phyloP scores from a whole-genome alignment of 345 rosid species.

The Raphanus raphanistrum region DNA sequence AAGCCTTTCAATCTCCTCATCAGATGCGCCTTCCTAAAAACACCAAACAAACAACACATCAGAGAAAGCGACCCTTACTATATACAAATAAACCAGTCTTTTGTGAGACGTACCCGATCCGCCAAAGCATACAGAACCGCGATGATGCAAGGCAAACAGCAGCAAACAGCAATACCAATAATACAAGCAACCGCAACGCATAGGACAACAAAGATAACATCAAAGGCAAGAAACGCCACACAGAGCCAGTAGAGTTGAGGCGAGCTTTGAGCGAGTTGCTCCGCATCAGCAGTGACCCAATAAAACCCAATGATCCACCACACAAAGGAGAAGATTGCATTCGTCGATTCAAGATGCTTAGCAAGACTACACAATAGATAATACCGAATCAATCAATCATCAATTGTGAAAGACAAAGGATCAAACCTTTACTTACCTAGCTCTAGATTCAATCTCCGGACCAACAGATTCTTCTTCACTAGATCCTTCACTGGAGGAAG shows the following conservation, averaged over 20 bases:
- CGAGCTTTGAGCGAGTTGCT: conserved; percentile 46
- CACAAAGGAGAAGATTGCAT: conserved; percentile 70
- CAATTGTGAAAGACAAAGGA: no score
- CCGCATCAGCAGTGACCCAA: conserved; percentile 66
- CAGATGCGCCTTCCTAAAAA: conserved; percentile 81
- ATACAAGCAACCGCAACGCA: conserved; percentile 74
- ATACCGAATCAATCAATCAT: background rate
- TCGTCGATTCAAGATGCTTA: conserved; percentile 63
- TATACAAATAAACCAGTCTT: background rate
- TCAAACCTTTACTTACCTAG: conserved; percentile 48
- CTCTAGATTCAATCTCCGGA: conserved; percentile 40
- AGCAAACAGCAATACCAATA: conserved; percentile 85
- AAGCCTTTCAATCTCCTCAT: conserved; percentile 66
- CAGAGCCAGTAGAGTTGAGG: conserved; percentile 90
- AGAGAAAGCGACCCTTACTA: background rate
- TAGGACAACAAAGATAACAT: conserved; percentile 71
- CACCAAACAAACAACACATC: background rate
- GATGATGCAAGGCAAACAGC: conserved; percentile 93
- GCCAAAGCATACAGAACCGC: conserved; percentile 80
- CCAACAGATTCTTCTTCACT: conserved; percentile 30
- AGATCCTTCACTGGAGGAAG: conserved; percentile 20
- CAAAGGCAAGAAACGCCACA: conserved; percentile 74
- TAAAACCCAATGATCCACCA: conserved; percentile 94
- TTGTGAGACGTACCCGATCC: conserved; percentile 55
- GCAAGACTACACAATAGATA: conserved; percentile 16